Conservation (phyloP, 164 flowering plant genomes). For the Nymphaea thermarum region DNA sequence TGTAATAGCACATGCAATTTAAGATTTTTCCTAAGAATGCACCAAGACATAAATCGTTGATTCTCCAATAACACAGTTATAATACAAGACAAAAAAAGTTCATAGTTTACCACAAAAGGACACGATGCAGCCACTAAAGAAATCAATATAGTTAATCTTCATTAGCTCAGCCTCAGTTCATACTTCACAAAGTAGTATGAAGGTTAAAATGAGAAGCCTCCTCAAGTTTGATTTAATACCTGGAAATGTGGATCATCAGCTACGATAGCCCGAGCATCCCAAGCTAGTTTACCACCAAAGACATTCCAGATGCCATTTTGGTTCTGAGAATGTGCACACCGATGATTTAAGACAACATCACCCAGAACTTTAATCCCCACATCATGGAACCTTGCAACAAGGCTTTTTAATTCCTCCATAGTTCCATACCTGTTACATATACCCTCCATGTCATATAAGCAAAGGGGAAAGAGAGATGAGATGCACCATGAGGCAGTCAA, state of each 20-base stretch:
- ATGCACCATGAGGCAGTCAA: background rate
- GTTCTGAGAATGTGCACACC: slow-evolving; percentile 78
- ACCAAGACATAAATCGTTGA: no score
- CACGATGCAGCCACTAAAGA: no score
- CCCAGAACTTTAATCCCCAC: slow-evolving; percentile 78
- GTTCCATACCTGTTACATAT: slow-evolving; percentile 61
- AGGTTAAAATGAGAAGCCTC: background rate
- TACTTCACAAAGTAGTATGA: background rate
- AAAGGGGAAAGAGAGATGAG: slow-evolving; percentile 1
- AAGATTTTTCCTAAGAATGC: no score
- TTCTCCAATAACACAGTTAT: no score
- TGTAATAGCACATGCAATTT: no score
- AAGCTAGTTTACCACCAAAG: slow-evolving; percentile 85
- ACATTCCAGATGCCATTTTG: slow-evolving; percentile 94
- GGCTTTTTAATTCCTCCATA: slow-evolving; percentile 60
- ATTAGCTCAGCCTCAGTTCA: background rate
- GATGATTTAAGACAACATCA: slow-evolving; percentile 89
- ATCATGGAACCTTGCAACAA: slow-evolving; percentile 63
- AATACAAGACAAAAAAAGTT: background rate
- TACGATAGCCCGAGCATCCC: slow-evolving; percentile 97
- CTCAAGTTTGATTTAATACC: slow-evolving; percentile 24
- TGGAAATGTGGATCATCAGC: slow-evolving; percentile 98
- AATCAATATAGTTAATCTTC: background rate
- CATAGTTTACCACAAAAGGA: background rate
- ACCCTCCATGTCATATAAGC: background rate